These are phyloP conservation scores for Penicillium psychrofluorescens DNA, from an alignment of 495 filamentous ascomycete genomes.

Conservation along the genomic window DNA sequence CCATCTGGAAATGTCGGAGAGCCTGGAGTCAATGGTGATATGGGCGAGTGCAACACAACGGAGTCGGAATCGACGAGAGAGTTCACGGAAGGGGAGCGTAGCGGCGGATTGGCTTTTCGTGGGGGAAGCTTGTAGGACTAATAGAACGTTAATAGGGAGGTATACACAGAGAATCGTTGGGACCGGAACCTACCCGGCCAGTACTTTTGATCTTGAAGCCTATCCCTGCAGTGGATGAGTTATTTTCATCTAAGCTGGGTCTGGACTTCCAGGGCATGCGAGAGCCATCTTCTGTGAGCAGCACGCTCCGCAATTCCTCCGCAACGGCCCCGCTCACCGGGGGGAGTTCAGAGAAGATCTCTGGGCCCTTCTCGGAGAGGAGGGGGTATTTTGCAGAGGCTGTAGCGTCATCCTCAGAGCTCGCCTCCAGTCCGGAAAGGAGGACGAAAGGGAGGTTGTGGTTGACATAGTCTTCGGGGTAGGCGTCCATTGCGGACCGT, in stretches of 20 bases:
- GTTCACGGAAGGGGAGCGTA: slow-evolving; percentile 40
- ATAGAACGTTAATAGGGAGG: slow-evolving; percentile 9
- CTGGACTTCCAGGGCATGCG: slow-evolving; percentile 50
- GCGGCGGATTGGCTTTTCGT: slow-evolving; percentile 54
- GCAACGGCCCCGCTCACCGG: slow-evolving; percentile 57
- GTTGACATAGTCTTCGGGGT: slow-evolving; percentile 70
- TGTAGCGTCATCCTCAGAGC: slow-evolving; percentile 12
- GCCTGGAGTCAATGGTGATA: slow-evolving; percentile 76
- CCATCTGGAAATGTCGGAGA: slow-evolving; percentile 84
- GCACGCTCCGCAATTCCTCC: slow-evolving; percentile 57
- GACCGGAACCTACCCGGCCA: slow-evolving; percentile 60
- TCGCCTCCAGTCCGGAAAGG: slow-evolving; percentile 60
- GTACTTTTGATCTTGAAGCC: slow-evolving; percentile 60
- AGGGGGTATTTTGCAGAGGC: slow-evolving; percentile 32
- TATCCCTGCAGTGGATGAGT: slow-evolving; percentile 8
- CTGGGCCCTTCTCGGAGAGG: slow-evolving; percentile 50
- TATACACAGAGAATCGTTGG: background rate
- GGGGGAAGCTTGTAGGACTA: slow-evolving; percentile 56
- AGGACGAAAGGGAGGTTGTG: slow-evolving; percentile 77
- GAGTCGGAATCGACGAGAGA: slow-evolving; percentile 37
- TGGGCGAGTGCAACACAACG: slow-evolving; percentile 69
- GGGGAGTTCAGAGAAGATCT: slow-evolving; percentile 61
- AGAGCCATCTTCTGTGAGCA: slow-evolving; percentile 60
- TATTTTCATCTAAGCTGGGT: slow-evolving; percentile 26
- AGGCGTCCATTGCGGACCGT: slow-evolving; percentile 72